Evolutionary conservation across 208 protist species (phyloP), one percentile per base, ranked within the genome.

Genomic region (Leishmania gerbilli): DNA sequence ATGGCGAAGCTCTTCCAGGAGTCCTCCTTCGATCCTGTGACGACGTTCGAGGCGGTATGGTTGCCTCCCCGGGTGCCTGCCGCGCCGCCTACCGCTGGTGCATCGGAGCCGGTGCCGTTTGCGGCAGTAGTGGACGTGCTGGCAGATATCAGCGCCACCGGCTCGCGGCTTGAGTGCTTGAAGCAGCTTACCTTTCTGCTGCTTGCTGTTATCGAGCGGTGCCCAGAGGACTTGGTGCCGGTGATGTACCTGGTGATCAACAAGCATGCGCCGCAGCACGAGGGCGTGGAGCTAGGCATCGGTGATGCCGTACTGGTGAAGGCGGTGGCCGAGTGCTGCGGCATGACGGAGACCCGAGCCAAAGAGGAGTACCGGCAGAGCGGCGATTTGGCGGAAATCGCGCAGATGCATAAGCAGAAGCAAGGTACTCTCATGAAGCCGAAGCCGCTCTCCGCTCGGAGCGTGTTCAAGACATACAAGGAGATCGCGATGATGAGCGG

Each of bases 231-330:
- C 76, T 81, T 99, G 24, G 79, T 99, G 0, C 74, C 89, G 2
- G 86, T 92, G 60, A 86, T 99, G 37, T 99, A 99, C 87, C 83
- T 99, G 34, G 93, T 95, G 15, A 93, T 99, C 72, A 99, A 99
- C 95, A 98, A 98, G 85, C 91, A 99, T 45, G 98, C 97, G 1
- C 99, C 99, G 9, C 91, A 96, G 19, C 99, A 99, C 83, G 93
- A 98, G 68, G 99, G 98, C 1, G 89, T 99, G 49, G 99, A 99
- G 89, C 93, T 99, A 1, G 99, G 99, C 45, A 95, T 99, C 71
- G 99, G 99, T 42, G 99, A 99, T 58, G 91, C 97, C 9, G 86
- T 99, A 13, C 76, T 99, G 19, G 86, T 99, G 49, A 99, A 99
- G 82, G 95, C 97, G 17, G 88, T 99, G 3, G 90, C 97, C 1